These are phyloP conservation scores for Chimonanthus salicifolius DNA, from an alignment of 164 flowering plant species.

Conservation along the genomic window DNA sequence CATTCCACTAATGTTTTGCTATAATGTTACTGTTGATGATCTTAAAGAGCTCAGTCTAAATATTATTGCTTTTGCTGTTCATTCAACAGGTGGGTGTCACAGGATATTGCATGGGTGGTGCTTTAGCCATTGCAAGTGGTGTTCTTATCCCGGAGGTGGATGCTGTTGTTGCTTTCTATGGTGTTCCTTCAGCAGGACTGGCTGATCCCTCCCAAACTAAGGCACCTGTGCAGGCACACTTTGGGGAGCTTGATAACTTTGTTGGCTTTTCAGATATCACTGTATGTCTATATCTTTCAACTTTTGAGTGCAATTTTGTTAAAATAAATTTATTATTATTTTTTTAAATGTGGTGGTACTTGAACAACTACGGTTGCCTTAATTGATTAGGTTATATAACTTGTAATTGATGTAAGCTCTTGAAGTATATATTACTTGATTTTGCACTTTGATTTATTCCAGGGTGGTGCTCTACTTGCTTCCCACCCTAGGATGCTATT, in stretches of 20 bases:
- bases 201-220: conserved; percentile 77
- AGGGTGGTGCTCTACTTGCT: too few species aligned
- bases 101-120: conserved; percentile 98
- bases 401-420: too few species aligned
- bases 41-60: neutral
- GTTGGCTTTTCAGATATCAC: conserved; percentile 86
- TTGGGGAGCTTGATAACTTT: conserved; percentile 80
- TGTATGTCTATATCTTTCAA: conserved; percentile 36
- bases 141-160: conserved; percentile 74
- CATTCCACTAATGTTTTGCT: neutral
- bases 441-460: too few species aligned
- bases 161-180: conserved; percentile 91
- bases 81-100: conserved; percentile 74
- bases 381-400: too few species aligned
- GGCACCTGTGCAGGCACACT: conserved; percentile 95
- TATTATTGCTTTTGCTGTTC: neutral
- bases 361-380: too few species aligned
- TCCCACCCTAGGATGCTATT: too few species aligned
- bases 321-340: too few species aligned
- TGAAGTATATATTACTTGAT: too few species aligned
- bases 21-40: too few species aligned
- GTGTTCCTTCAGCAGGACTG: conserved; percentile 72
- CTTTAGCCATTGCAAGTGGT: conserved; percentile 86
- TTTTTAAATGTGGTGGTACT: too few species aligned
- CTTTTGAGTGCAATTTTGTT: neutral